phyloP scores from a whole-genome alignment of 179 eudicot species.

The Drosera spatulata region DNA sequence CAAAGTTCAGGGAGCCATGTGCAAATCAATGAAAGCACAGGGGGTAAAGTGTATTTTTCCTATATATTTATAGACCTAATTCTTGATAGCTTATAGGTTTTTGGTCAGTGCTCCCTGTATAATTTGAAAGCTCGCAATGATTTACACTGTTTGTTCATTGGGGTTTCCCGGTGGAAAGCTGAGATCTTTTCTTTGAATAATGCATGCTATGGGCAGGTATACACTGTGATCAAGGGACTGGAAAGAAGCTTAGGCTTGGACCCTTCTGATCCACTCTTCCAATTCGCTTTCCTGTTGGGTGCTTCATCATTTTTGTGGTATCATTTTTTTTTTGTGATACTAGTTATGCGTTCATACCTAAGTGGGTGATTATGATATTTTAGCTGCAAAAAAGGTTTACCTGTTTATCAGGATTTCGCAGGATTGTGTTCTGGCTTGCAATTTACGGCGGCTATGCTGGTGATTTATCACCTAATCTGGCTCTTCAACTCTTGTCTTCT shows the following conservation, averaged over 20 bases:
- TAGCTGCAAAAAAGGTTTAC: constrained; percentile 24
- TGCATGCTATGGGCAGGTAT: constrained; percentile 38
- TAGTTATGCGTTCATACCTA: constrained; percentile 8
- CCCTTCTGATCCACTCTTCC: constrained; percentile 79
- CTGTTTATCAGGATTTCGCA: constrained; percentile 71
- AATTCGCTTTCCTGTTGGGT: constrained; percentile 60
- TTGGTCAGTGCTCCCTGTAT: too few species aligned
- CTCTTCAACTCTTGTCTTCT: constrained; percentile 61
- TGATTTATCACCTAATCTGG: constrained; percentile 62
- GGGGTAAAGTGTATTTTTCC: too few species aligned
- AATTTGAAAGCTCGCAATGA: background rate
- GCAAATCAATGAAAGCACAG: constrained; percentile 29
- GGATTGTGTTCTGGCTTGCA: constrained; percentile 73
- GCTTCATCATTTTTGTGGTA: constrained; percentile 69
- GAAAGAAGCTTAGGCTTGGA: constrained; percentile 75
- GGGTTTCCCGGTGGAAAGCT: background rate
- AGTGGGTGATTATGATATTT: background rate
- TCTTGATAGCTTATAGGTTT: too few species aligned
- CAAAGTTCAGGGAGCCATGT: too few species aligned
- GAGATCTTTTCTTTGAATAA: background rate
- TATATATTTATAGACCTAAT: too few species aligned
- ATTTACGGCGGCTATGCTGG: constrained; percentile 93
- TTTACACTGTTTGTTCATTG: background rate
- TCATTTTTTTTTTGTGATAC: constrained; percentile 40
- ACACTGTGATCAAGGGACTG: constrained; percentile 51